Percentiles rank a stretch among this genome's conserved stretches.
Conservation (phyloP, 495 filamentous ascomycete genomes). For the Penicillium riverlandense region DNA sequence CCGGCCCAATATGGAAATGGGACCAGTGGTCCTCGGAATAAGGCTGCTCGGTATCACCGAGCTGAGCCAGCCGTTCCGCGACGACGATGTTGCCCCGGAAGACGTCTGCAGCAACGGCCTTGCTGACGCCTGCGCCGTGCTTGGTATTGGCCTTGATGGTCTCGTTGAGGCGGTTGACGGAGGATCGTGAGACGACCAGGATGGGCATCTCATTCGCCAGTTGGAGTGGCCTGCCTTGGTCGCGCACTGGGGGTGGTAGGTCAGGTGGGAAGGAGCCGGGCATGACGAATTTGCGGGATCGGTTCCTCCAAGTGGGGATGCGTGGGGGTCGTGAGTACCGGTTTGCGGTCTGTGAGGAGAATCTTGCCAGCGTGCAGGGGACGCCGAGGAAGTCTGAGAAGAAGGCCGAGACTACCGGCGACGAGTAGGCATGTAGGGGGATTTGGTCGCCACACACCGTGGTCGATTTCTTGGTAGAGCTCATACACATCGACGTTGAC, state of each 20-base stretch:
- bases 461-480: conserved; percentile 34
- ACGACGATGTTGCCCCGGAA: conserved; percentile 84
- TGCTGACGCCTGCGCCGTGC: conserved; percentile 14
- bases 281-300: conserved; percentile 34
- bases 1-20: conserved; percentile 27
- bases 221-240: conserved; percentile 50
- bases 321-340: conserved; percentile 51
- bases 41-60: conserved; percentile 39
- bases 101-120: conserved; percentile 59
- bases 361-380: conserved; percentile 72
- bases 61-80: conserved; percentile 38
- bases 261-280: conserved; percentile 53
- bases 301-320: conserved; percentile 10
- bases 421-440: conserved; percentile 58
- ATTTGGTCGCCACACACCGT: conserved; percentile 77
- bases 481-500: conserved; percentile 31
- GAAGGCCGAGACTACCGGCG: conserved; percentile 56
- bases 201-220: conserved; percentile 92
- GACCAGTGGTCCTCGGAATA: conserved; percentile 49
- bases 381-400: conserved; percentile 68
- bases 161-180: conserved; percentile 68
- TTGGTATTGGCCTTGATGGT: conserved; percentile 49
- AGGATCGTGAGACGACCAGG: conserved; percentile 71
- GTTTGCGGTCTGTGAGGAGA: conserved; percentile 54
- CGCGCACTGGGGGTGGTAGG: conserved; percentile 38